Percentiles rank a stretch among this genome's conserved stretches.
These are phyloP conservation scores for Mediolabrus comicus DNA, from an alignment of 108 stramenopile genomes.

Conservation along the genomic window DNA sequence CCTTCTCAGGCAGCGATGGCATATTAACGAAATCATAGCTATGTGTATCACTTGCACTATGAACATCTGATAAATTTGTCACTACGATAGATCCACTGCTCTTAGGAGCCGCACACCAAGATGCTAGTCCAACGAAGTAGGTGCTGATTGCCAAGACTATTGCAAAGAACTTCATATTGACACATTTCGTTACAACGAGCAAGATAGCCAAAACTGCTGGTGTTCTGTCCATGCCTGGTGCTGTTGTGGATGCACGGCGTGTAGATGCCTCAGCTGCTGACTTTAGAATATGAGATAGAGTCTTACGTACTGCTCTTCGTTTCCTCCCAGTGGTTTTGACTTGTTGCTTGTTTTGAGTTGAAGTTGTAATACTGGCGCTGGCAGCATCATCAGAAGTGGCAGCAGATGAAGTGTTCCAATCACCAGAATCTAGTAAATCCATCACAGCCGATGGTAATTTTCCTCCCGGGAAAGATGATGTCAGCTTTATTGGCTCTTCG, in stretches of 20 bases:
- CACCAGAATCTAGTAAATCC: not conserved
- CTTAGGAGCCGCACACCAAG: slow-evolving; percentile 36
- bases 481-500: slow-evolving; percentile 52
- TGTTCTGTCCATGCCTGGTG: slow-evolving; percentile 38
- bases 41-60: not conserved
- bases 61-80: not conserved
- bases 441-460: slow-evolving; percentile 38
- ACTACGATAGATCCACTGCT: slow-evolving; percentile 4
- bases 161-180: slow-evolving; percentile 34
- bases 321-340: slow-evolving; percentile 10
- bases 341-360: slow-evolving; percentile 8
- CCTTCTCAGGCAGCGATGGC: slow-evolving; percentile 65
- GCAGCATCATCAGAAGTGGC: not conserved
- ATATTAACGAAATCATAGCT: slow-evolving; percentile 19
- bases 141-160: slow-evolving; percentile 34
- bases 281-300: slow-evolving; percentile 18
- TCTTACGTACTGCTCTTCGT: slow-evolving; percentile 16
- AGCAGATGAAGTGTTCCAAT: not conserved
- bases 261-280: slow-evolving; percentile 21
- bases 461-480: slow-evolving; percentile 69
- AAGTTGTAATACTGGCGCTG: not conserved
- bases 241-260: slow-evolving; percentile 1
- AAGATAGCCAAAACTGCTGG: slow-evolving; percentile 38
- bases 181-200: slow-evolving; percentile 37
- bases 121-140: slow-evolving; percentile 27